Evolutionary conservation across 2,329 filamentous ascomycete genomes (phyloP).

Genomic region (Neophaeococcomyces mojaviensis): DNA sequence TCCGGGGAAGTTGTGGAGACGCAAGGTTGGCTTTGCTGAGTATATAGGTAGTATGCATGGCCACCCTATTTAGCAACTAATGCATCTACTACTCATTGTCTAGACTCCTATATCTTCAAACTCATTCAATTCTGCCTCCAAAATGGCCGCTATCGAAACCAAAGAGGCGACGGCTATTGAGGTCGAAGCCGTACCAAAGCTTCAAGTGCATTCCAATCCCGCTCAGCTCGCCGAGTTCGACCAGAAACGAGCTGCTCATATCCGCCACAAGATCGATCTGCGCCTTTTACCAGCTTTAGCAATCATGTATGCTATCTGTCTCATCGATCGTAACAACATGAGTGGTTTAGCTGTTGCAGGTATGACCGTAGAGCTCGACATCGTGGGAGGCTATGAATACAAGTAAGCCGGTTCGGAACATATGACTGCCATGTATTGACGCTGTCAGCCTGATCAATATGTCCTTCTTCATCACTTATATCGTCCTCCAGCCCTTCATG

Average conservation of each 20-base stretch:
- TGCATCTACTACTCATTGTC: too few relatives aligned
- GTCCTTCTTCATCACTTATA: slow-evolving; percentile 66
- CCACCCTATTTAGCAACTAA: too few relatives aligned
- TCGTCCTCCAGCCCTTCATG: slow-evolving; percentile 61
- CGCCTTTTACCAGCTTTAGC: slow-evolving; percentile 56
- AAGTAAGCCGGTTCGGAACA: too few relatives aligned
- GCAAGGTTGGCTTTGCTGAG: too few relatives aligned
- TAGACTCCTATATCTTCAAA: too few relatives aligned
- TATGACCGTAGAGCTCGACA: slow-evolving; percentile 17
- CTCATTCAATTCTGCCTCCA: too few relatives aligned
- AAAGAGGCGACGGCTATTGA: background rate
- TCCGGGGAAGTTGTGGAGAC: too few relatives aligned
- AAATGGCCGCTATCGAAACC: background rate
- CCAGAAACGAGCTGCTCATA: background rate
- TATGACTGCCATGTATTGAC: too few relatives aligned
- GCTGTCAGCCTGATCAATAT: slow-evolving; percentile 48
- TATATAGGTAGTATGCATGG: too few relatives aligned
- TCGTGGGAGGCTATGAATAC: slow-evolving; percentile 1
- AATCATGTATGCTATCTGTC: slow-evolving; percentile 62
- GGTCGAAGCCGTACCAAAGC: background rate
- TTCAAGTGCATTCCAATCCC: background rate
- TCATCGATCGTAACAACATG: slow-evolving; percentile 75
- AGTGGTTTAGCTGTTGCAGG: slow-evolving; percentile 64
- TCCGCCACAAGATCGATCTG: slow-evolving; percentile 53
- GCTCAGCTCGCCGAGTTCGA: background rate